Conservation (phyloP, 140 eudicot genomes). For the Flaveria floridana region DNA sequence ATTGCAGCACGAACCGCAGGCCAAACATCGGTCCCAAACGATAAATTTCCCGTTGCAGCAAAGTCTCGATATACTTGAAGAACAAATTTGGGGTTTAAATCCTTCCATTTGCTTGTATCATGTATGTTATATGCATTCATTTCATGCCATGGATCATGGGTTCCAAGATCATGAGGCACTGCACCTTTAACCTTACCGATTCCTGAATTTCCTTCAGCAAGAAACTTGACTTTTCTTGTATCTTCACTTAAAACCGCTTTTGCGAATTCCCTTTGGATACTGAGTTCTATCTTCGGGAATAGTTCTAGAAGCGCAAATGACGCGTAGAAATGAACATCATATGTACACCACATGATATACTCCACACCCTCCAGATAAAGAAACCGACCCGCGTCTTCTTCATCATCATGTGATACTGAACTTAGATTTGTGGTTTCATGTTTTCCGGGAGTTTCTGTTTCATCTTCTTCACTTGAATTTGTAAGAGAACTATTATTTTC, state of each 20-base stretch:
- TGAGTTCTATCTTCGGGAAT: slow-evolving; percentile 90
- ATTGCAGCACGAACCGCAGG: slow-evolving; percentile 94
- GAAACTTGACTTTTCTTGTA: slow-evolving; percentile 72
- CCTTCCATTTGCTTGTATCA: slow-evolving; percentile 95
- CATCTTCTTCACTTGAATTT: slow-evolving; percentile 42
- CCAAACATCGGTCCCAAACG: slow-evolving; percentile 93
- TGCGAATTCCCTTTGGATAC: slow-evolving; percentile 97
- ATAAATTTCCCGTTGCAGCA: slow-evolving; percentile 74
- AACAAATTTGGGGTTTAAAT: slow-evolving; percentile 89
- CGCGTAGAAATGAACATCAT: slow-evolving; percentile 95
- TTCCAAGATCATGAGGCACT: slow-evolving; percentile 96
- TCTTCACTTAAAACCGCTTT: slow-evolving; percentile 82
- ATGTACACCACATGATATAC: slow-evolving; percentile 94
- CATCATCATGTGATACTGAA: slow-evolving; percentile 31
- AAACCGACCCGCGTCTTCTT: slow-evolving; percentile 77
- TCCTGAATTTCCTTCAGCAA: slow-evolving; percentile 91
- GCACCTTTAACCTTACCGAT: slow-evolving; percentile 92
- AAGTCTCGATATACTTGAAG: slow-evolving; percentile 91
- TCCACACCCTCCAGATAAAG: slow-evolving; percentile 90
- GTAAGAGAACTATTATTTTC: slow-evolving; percentile 27
- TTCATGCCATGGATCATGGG: slow-evolving; percentile 99
- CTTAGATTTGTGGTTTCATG: slow-evolving; percentile 25
- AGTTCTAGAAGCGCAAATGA: slow-evolving; percentile 90
- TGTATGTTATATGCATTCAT: slow-evolving; percentile 99
- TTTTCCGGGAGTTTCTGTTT: slow-evolving; percentile 23